Evolutionary conservation across 768 basidiomycete genomes (phyloP), one percentile per base, ranked within the genome.

Genomic region (Boletus reticuloceps): DNA sequence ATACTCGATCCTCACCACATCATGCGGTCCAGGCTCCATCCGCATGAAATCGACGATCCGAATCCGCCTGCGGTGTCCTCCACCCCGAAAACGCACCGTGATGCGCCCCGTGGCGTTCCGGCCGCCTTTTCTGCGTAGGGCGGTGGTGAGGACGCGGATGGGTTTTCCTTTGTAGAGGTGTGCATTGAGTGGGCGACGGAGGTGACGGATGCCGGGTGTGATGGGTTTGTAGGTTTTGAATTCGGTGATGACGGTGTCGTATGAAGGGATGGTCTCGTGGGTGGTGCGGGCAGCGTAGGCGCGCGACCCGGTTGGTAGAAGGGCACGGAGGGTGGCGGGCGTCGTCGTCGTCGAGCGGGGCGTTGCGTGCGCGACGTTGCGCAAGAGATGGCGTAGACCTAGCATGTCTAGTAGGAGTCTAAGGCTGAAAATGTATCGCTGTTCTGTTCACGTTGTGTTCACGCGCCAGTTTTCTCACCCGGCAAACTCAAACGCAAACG

Each of bases 1-100:
- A 66, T 96, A 99, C 74, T 98, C 97, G 61, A 99, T 91, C 45
- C 97, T 82, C 5, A 95, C 81, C 43, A 98, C 94, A 61, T 95
- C 91, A 65, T 91, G 90, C 36, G 86, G 74, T 10, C 96, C 96
- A 1, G 83, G 77, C 55, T 86, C 85, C n/a, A 75, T 73, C 51
- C 97, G 82, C 70, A 77, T 74, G 65, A 96, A 98, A 72, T 99
- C 97, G 51, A 99, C 74, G 38, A 84, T 78, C 31, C 97, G 86
- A 56, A 96, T 84, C 34, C 97, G 84, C 55, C 86, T 85, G 56
- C 82, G 83, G 75, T 96, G 94, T 0, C 97, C 97, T 7, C 97
- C 97, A 13, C 97, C 97, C 17, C 89, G 84, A 54, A 84, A 86
- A 20, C 96, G 85, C 11, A 93, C 89, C 20, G 93, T 95, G 59